phyloP scores from a whole-genome alignment of 306 rosid species.

The Herpetospermum pedunculosum region DNA sequence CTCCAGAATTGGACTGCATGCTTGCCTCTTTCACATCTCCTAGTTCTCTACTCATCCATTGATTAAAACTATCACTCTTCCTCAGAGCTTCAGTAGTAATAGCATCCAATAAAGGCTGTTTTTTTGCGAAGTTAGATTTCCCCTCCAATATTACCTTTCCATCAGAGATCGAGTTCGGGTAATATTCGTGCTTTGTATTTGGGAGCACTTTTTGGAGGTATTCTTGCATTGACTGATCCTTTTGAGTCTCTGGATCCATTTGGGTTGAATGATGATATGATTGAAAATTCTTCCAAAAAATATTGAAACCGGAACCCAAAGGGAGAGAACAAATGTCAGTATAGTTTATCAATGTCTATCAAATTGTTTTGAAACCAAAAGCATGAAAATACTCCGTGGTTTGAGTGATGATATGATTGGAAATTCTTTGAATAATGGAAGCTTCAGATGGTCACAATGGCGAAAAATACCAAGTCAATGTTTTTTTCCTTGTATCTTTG shows the following conservation, averaged over 20 bases:
- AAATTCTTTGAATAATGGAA: background rate
- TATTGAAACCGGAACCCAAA: background rate
- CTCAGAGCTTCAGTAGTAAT: slow-evolving; percentile 38
- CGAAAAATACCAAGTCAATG: background rate
- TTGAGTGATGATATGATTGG: background rate
- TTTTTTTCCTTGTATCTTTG: background rate
- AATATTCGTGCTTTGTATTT: slow-evolving; percentile 16
- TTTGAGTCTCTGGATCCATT: slow-evolving; percentile 15
- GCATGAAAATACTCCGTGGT: background rate
- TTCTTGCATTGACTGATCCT: slow-evolving; percentile 19
- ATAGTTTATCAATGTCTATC: background rate
- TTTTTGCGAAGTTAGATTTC: slow-evolving; percentile 25
- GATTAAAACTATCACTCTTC: slow-evolving; percentile 74
- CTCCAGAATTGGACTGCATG: slow-evolving; percentile 40
- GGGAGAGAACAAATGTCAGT: background rate
- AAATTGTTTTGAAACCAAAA: background rate
- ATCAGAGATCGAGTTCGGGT: slow-evolving; percentile 27
- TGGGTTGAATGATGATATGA: slow-evolving; percentile 1
- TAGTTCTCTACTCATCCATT: slow-evolving; percentile 76
- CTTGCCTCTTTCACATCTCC: slow-evolving; percentile 59
- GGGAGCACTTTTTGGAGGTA: slow-evolving; percentile 21
- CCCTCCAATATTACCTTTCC: slow-evolving; percentile 26
- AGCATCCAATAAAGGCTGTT: slow-evolving; percentile 33
- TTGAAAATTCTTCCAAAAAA: background rate
- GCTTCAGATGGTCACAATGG: background rate